Evolutionary conservation across 495 filamentous ascomycete genomes (phyloP).

Genomic region (Hypoxylon intermedium): DNA sequence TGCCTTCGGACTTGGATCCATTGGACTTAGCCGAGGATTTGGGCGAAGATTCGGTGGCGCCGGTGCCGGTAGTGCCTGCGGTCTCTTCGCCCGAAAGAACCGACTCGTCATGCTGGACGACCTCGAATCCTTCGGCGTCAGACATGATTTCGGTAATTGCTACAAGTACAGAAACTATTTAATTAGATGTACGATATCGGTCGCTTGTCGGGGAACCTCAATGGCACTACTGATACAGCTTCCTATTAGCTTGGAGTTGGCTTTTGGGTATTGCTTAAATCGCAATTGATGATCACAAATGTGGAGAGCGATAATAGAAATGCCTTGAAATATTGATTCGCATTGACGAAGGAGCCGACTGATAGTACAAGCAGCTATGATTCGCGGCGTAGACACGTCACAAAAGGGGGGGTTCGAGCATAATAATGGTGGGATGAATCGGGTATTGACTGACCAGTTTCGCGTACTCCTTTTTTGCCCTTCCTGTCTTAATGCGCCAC

Average conservation of each 20-base stretch:
- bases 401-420: conserved; percentile 36
- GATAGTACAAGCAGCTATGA: conserved; percentile 32
- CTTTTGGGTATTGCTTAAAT: conserved; percentile 5
- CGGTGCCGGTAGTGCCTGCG: conserved; percentile 34
- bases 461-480: conserved; percentile 31
- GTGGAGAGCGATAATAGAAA: conserved; percentile 6
- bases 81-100: conserved; percentile 43
- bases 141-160: conserved; percentile 48
- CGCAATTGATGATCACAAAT: conserved; percentile 15
- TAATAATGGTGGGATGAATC: conserved; percentile 35
- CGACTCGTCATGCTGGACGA: conserved; percentile 50
- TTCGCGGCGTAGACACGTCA: conserved; percentile 41
- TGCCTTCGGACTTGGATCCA: conserved; percentile 38
- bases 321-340: conserved; percentile 22
- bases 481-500: conserved; percentile 22
- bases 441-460: conserved; percentile 42
- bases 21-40: conserved; percentile 44
- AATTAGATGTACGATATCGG: conserved; percentile 21
- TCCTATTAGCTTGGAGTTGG: conserved; percentile 18
- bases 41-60: conserved; percentile 38
- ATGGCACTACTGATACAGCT: conserved; percentile 30
- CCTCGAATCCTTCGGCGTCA: conserved; percentile 52
- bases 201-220: conserved; percentile 19
- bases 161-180: not conserved
- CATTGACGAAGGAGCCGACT: conserved; percentile 30